Conservation (phyloP, 306 rosid genomes). For the Arachis hypogaea region DNA sequence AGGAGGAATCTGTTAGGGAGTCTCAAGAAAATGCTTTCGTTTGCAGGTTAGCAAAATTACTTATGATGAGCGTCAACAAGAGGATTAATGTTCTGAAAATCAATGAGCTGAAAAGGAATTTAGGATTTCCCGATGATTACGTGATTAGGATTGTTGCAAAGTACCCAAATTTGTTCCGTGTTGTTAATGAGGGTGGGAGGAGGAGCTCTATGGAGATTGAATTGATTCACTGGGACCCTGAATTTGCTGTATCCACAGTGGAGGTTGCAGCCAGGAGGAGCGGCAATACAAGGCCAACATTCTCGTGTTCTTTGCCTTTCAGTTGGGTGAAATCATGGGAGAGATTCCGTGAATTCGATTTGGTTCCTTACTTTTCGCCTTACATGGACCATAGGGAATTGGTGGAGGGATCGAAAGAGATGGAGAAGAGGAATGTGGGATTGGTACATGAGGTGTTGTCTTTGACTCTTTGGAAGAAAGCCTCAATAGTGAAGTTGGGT, state of each 20-base stretch:
- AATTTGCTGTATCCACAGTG: conserved; percentile 60
- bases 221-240: conserved; percentile 71
- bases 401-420: too few relatives aligned
- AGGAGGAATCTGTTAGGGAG: conserved; percentile 66
- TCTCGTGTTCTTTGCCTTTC: conserved; percentile 66
- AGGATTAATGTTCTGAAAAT: conserved; percentile 69
- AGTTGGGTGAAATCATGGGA: conserved; percentile 85
- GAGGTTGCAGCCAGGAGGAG: conserved; percentile 53
- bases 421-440: too few relatives aligned
- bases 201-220: conserved; percentile 76
- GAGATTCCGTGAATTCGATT: conserved; percentile 61
- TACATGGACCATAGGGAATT: conserved; percentile 46
- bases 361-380: conserved; percentile 73
- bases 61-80: conserved; percentile 67
- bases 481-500: too few relatives aligned
- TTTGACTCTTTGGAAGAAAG: too few relatives aligned
- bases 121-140: conserved; percentile 84
- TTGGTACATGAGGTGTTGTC: too few relatives aligned
- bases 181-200: conserved; percentile 66
- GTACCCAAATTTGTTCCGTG: conserved; percentile 58
- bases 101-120: conserved; percentile 64
- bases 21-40: conserved; percentile 61
- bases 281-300: conserved; percentile 54
- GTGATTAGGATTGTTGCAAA: conserved; percentile 60
- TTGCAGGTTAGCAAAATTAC: conserved; percentile 59